Percentiles rank a stretch among this genome's conserved stretches.
phyloP scores from a whole-genome alignment of 1,284 basidiomycete species.

The Cryptococcus wingfieldii region DNA sequence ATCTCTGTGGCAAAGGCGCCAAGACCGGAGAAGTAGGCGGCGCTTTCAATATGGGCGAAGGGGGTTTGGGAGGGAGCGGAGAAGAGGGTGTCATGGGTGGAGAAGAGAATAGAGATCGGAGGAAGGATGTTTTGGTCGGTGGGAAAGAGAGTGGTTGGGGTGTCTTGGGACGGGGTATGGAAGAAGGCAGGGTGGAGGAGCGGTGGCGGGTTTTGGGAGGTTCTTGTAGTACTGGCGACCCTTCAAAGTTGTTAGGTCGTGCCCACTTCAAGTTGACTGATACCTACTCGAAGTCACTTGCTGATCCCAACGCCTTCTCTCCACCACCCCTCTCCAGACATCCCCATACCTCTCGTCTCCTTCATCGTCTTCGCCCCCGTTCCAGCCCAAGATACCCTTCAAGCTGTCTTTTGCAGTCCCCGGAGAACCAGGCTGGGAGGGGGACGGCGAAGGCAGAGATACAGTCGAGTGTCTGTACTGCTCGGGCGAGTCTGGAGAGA shows the following conservation, averaged over 20 bases:
- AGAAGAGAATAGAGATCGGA: neutral
- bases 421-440: neutral
- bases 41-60: neutral
- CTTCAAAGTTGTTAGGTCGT: neutral
- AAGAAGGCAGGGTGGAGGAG: neutral
- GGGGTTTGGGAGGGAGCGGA: neutral
- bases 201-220: neutral
- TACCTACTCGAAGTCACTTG: neutral
- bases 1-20: neutral
- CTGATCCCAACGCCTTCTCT: neutral
- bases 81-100: neutral
- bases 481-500: neutral
- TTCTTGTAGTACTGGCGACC: neutral
- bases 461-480: neutral
- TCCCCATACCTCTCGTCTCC: neutral
- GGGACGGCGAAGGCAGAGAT: neutral
- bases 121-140: neutral
- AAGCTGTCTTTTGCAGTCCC: neutral
- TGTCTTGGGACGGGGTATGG: neutral
- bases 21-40: neutral
- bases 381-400: neutral
- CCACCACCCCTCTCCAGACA: neutral
- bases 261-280: neutral
- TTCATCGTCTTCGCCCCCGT: neutral
- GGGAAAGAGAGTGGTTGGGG: neutral